Evolutionary conservation across 2,329 filamentous ascomycete genomes (phyloP), one percentile per base, ranked within the genome.

Genomic region (Rachicladosporium sp.): DNA sequence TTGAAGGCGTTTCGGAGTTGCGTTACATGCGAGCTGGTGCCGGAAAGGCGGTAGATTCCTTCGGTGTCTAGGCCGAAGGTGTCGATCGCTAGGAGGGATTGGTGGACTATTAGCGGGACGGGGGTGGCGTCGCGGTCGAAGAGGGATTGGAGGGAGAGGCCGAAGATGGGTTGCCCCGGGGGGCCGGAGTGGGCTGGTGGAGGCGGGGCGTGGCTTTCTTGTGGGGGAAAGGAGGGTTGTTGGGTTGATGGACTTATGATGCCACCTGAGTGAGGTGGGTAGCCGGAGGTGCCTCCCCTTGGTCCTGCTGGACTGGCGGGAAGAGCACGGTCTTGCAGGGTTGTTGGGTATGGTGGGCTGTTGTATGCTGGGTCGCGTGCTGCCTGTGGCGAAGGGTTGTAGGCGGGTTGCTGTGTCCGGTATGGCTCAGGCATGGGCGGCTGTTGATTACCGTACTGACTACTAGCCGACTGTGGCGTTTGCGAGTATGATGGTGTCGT

Each of bases 11-110:
- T 71, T 62, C 91, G 91, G 57, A 96, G 74, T 56, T 82, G 82
- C 56, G 80, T 82, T 44, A 96, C 85, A 53, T 93, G 84, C 38
- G 76, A 80, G 23, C 23, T 27, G 31, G 86, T 94, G 15, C 91
- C 91, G 6, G 86, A 91, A 43, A 94, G 74, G 40, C 91, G 78
- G 62, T 96, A 98, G 44, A 98, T 95, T 29, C 91, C 91, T 63
- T 98, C 91, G 11, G 93, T 76, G 38, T 85, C 79, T n/a, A 98
- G 67, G 1, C 91, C 91, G 56, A 86, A 96, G 40, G 94, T 64
- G 55, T 98, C 89, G 30, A 96, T 82, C 1, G 87, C 91, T 61
- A 94, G 87, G 46, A 96, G 88, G 54, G 91, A 96, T 65, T 96
- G 88, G 53, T 91, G 87, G 1, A 98, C 86, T 31, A 95, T 80